Evolutionary conservation across 257 asterid species (phyloP).

Genomic region (Agastache rugosa): DNA sequence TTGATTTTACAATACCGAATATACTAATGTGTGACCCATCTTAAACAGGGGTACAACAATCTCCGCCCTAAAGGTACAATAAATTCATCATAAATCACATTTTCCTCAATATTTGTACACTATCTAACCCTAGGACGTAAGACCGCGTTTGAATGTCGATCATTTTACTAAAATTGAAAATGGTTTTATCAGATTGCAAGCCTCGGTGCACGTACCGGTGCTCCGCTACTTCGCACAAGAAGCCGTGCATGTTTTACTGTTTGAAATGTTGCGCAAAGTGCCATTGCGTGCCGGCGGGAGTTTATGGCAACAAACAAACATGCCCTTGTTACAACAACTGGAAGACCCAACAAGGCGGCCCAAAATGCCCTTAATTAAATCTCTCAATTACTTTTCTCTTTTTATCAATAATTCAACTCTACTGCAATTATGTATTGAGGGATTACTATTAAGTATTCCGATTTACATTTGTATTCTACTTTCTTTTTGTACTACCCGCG

Average conservation of each 20-base stretch:
- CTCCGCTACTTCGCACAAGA: conserved; percentile 46
- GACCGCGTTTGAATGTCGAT: neutral
- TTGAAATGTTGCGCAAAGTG: conserved; percentile 45
- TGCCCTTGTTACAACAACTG: conserved; percentile 51
- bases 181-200: conserved; percentile 30
- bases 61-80: conserved; percentile 39
- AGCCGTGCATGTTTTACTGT: conserved; percentile 49
- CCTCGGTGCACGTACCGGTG: conserved; percentile 41
- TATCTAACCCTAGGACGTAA: neutral
- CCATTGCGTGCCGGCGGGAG: conserved; percentile 42
- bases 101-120: neutral
- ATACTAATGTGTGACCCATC: neutral
- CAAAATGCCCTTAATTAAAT: conserved; percentile 43
- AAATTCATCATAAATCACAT: neutral
- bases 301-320: conserved; percentile 44
- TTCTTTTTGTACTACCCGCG: neutral
- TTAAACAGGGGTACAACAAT: conserved; percentile 38
- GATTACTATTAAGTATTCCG: neutral
- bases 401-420: conserved; percentile 5
- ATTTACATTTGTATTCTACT: neutral
- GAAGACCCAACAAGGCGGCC: conserved; percentile 49
- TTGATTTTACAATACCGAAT: neutral
- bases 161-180: neutral
- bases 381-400: neutral
- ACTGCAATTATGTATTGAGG: neutral